A percentile compares a stretch with the other conserved stretches of the same genome.
phyloP scores from a whole-genome alignment of 768 basidiomycete genomes.

The Mycena olivaceomarginata region DNA sequence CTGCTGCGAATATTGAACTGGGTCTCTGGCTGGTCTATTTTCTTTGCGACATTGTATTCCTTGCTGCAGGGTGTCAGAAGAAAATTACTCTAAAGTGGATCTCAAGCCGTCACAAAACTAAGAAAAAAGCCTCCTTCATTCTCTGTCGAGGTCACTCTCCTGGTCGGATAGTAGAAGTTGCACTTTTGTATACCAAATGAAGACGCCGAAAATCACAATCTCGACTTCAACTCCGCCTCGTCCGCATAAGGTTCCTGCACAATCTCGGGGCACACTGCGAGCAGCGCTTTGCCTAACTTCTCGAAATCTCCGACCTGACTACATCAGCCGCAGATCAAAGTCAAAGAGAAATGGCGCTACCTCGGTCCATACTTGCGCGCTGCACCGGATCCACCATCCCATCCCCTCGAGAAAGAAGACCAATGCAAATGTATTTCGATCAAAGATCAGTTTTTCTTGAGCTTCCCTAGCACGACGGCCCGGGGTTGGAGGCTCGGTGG shows the following conservation, averaged over 20 bases:
- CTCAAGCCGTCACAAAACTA: too few species aligned
- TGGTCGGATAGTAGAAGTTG: too few species aligned
- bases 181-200: too few species aligned
- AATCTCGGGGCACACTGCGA: slow-evolving; percentile 59
- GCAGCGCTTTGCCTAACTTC: slow-evolving; percentile 59
- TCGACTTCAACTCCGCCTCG: slow-evolving; percentile 11
- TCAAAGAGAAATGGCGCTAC: slow-evolving; percentile 46
- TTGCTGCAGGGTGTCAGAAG: too few species aligned
- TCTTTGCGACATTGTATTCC: too few species aligned
- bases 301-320: slow-evolving; percentile 64
- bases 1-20: too few species aligned
- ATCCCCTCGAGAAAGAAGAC: slow-evolving; percentile 59
- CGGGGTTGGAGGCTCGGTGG: slow-evolving; percentile 50
- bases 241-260: slow-evolving; percentile 47
- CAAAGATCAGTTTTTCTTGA: slow-evolving; percentile 57
- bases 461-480: slow-evolving; percentile 45
- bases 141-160: too few species aligned
- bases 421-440: slow-evolving; percentile 59
- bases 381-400: slow-evolving; percentile 68
- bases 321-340: not conserved
- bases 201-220: not conserved
- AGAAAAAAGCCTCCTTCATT: too few species aligned
- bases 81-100: too few species aligned
- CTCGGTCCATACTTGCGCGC: slow-evolving; percentile 69
- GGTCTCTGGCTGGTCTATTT: too few species aligned